Conservation (phyloP, 345 rosid genomes). For the Hypericum androsaemum region DNA sequence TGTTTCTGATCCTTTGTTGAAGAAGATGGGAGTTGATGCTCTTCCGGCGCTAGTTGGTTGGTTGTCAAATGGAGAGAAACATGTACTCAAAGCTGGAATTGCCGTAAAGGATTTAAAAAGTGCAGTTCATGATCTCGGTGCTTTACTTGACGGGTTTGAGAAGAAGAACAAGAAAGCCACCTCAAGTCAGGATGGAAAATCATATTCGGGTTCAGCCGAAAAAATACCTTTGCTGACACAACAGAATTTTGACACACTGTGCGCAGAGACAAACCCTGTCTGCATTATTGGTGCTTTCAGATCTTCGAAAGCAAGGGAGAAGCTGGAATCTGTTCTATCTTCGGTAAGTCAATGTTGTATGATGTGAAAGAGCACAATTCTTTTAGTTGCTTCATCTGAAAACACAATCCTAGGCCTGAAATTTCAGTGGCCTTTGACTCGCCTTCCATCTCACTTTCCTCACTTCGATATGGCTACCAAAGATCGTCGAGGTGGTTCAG, state of each 20-base stretch:
- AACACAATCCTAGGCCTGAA: no score
- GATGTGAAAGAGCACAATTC: no score
- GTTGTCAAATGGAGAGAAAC: slow-evolving; percentile 74
- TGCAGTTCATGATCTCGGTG: slow-evolving; percentile 55
- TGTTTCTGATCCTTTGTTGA: slow-evolving; percentile 38
- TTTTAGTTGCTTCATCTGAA: slow-evolving; percentile 1
- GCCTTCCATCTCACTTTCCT: no score
- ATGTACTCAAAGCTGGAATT: slow-evolving; percentile 51
- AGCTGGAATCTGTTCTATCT: slow-evolving; percentile 46
- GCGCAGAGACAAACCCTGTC: slow-evolving; percentile 63
- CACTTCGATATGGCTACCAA: no score
- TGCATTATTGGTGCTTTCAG: slow-evolving; percentile 76
- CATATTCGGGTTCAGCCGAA: slow-evolving; percentile 26
- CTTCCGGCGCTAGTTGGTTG: slow-evolving; percentile 88
- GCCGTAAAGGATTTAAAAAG: slow-evolving; percentile 67
- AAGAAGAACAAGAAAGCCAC: slow-evolving; percentile 60
- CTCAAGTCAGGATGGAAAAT: slow-evolving; percentile 32
- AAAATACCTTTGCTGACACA: slow-evolving; percentile 39
- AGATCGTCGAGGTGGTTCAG: no score
- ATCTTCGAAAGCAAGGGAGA: slow-evolving; percentile 50
- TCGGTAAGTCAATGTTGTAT: slow-evolving; percentile 31
- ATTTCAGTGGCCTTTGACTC: no score
- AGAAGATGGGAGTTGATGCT: slow-evolving; percentile 54
- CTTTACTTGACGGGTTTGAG: slow-evolving; percentile 56
- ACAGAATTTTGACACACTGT: slow-evolving; percentile 46